Evolutionary conservation across 805 yeast species (phyloP).

Genomic region (Candida tibetensis): DNA sequence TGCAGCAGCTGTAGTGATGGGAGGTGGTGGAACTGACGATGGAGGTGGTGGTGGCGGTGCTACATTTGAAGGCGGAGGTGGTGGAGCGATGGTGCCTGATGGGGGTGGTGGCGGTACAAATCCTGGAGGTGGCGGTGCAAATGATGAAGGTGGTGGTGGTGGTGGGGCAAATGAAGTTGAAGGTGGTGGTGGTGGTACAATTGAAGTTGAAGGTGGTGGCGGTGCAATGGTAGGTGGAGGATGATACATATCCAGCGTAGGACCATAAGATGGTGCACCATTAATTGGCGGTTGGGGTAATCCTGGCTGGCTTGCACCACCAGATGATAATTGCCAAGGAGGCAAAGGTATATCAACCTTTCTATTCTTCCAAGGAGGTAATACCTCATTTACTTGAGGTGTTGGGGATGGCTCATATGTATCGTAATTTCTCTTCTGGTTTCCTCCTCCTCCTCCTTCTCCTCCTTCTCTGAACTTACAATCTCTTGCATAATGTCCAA

Average conservation of each 20-base stretch:
- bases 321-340: slow-evolving; percentile 16
- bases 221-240: slow-evolving; percentile 18
- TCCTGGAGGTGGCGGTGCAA: slow-evolving; percentile 12
- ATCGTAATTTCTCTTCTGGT: background rate
- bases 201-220: slow-evolving; percentile 20
- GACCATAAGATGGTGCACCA: slow-evolving; percentile 8
- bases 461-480: slow-evolving; percentile 50
- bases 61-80: slow-evolving; percentile 9
- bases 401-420: background rate
- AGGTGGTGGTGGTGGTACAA: slow-evolving; percentile 23
- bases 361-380: slow-evolving; percentile 28
- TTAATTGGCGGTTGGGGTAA: slow-evolving; percentile 3
- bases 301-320: too few species aligned
- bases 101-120: slow-evolving; percentile 11
- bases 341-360: slow-evolving; percentile 21
- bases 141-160: slow-evolving; percentile 15
- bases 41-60: slow-evolving; percentile 4
- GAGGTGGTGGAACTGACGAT: too few species aligned
- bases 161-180: slow-evolving; percentile 17
- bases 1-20: too few species aligned
- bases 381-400: slow-evolving; percentile 5
- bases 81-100: slow-evolving; percentile 2
- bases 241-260: slow-evolving; percentile 20
- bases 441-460: background rate
- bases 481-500: slow-evolving; percentile 87